These are phyloP conservation scores for Schoenoplectus triqueter DNA, from an alignment of 202 grass and related monocot genomes.

Conservation along the genomic window DNA sequence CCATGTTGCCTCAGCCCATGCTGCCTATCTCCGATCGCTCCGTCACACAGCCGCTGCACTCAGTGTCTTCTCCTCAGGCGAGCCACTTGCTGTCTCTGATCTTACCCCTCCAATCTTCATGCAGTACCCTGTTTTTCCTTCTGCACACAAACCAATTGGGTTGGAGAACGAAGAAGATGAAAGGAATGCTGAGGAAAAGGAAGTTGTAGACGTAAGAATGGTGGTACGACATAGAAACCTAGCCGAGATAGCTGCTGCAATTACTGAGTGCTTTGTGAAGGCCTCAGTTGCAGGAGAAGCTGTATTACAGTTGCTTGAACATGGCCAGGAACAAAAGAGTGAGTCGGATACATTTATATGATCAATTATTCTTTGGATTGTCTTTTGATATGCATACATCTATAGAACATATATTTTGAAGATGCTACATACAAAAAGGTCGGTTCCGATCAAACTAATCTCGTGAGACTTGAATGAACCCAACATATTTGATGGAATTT, in stretches of 20 bases:
- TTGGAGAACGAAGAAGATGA: conserved; percentile 4
- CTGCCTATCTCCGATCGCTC: conserved; percentile 74
- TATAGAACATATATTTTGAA: background rate
- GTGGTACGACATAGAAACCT: conserved; percentile 66
- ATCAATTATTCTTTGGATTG: background rate
- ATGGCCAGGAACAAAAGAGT: conserved; percentile 47
- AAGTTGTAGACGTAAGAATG: conserved; percentile 45
- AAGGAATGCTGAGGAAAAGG: background rate
- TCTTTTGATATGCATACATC: background rate
- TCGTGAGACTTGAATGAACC: background rate
- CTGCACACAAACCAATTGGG: background rate
- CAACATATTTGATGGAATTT: background rate
- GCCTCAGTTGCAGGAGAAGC: conserved; percentile 55
- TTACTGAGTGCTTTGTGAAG: conserved; percentile 75
- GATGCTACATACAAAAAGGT: background rate
- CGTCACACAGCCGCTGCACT: conserved; percentile 54
- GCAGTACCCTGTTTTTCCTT: conserved; percentile 51
- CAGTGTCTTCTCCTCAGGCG: conserved; percentile 63
- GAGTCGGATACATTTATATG: background rate
- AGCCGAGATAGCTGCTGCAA: conserved; percentile 61
- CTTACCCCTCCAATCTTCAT: conserved; percentile 57
- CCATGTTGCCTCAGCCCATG: conserved; percentile 67
- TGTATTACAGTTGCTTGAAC: conserved; percentile 55
- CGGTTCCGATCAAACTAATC: background rate
- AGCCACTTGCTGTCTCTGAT: conserved; percentile 70